Evolutionary conservation across 768 basidiomycete genomes (phyloP), one percentile per base, ranked within the genome.

Genomic region (Lyophyllum shimeji): DNA sequence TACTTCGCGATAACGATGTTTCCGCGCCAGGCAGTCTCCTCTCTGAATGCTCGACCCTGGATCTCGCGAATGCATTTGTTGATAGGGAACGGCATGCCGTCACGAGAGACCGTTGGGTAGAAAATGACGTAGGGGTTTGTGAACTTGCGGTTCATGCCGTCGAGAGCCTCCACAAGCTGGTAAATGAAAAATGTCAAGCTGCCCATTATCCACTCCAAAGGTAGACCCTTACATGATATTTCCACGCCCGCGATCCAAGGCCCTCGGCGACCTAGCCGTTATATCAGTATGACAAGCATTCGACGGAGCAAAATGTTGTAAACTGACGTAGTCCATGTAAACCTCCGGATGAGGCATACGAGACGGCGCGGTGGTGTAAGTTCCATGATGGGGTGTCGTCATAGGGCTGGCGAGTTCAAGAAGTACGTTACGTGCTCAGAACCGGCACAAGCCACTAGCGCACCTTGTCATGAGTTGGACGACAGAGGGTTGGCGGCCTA

Each of bases 321-420:
- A 8, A 65, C 75, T 57, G 62, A 81, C 81, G 70, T 86, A 89
- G 71, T 92, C 89, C 90, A 93, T 93, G 66, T 88, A 83, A 40
- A 89, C 82, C 69, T 92, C 89, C 11, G 90, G 90, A 68, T 93
- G 90, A 0, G 90, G 90, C 76, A 89, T 81, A 50, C 86, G 84
- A 45, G 83, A 72, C 29, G 78, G 78, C 25, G 77, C 70, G 53
- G 73, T 67, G 43, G 75, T 76, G 52, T 79, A 78, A 11, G 76
- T 69, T 13, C 71, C 71, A 56, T 80, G 79, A 45, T 78, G 76
- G 53, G 74, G 70, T 17, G 74, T 63, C 51, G 76, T 67, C 70
- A 78, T 76, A 2, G 76, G 76, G 60, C 80, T 82, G 57, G 20
- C 34, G 43, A 53, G 57, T 25, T 18, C 25, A 40, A 54, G 17